Evolutionary conservation across 2,329 filamentous ascomycete species (phyloP), one percentile per base, ranked within the genome.

Genomic region (Parafenestella ontariensis): DNA sequence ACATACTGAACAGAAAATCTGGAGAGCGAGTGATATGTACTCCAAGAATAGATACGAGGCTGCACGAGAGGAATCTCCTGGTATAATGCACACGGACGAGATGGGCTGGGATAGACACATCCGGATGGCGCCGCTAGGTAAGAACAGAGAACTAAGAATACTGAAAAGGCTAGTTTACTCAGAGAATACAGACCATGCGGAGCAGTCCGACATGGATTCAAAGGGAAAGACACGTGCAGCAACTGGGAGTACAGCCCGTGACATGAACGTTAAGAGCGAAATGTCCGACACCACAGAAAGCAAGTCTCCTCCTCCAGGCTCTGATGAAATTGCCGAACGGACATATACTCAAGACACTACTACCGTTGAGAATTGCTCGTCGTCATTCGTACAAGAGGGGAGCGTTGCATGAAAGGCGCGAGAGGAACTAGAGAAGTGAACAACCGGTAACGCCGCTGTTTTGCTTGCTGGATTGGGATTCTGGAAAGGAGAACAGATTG

Each of bases 11-110:
- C 37, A 40, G 20, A 24, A 7, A 3, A 9, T 40, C 8, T 53
- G 50, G 50, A 26, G 39, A 13, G 50, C 39, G 33, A 40, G 45
- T 40, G 44, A 53, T 5, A 48, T 45, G 39, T 53, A 39, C 18
- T 36, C n/a, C 23, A 43, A 40, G 39, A 48, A 48, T 11, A 40
- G 50, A 9, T 3, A 33, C 17, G 33, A 44, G 11, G 39, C 44
- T 15, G 6, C 28, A 24, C 21, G 26, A n/a, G 45, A 45, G 31
- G 39, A 39, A 5, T 3, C 11, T 10, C 28, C 2, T 26, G 29
- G 31, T n/a, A 40, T 39, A 1, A 8, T n/a, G 9, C 45, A 33
- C 37, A 44, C 4, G 11, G 50, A 53, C 33, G 39, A 29, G 40
- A 18, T 21, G 29, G 29, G 28, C 13, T 48, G 50, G 50, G 40